Base-by-base conservation (phyloP, 2,329 filamentous ascomycete genomes). In the Cladophialophora immunda region DNA sequence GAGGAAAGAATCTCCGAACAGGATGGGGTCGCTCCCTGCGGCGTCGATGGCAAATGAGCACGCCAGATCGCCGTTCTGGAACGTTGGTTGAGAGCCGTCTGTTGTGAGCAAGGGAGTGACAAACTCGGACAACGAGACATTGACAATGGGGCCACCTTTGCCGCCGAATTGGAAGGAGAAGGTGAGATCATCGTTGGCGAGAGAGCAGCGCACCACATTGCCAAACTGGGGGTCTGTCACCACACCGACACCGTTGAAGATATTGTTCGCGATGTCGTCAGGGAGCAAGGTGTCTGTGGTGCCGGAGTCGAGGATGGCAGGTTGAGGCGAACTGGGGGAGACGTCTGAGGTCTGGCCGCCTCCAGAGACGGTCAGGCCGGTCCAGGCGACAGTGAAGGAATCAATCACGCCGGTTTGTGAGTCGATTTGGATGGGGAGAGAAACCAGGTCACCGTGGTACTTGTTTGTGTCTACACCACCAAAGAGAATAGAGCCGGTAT, bases 401-500 rank as follows among this genome's bases (percentile, higher is more conserved):
- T 67, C 84, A 75, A 84, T 77, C 72, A 83, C 82, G 64, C 83
- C 81, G 3, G 88, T 86, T 45, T 87, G 86, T 59, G 81, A 69
- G 56, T 81, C 76, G 65, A 79, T 75, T 61, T 82, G 76, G 72
- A 93, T 82, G 17, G 89, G 82, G 30, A 93, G 81, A 5, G 83
- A 86, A 54, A 84, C 82, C 34, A 94, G 82, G 1, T 85, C 77
- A 56, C 91, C 91, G 0, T 82, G 76, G 78, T 88, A 95, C 75
- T 94, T 94, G 66, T 84, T 86, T 0, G 87, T 91, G 75, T 94
- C 91, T 66, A 94, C 87, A n/a, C 91, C 92, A 45, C 92, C 92
- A 71, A 94, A 95, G 1, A 94, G 81, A 67, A 94, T 89, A 71
- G 82, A 90, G 38, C 92, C 92, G 1, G 85, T 89, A 67, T 84